phyloP scores from a whole-genome alignment of 139 green algal species.

The Ettlia oleoabundans region DNA sequence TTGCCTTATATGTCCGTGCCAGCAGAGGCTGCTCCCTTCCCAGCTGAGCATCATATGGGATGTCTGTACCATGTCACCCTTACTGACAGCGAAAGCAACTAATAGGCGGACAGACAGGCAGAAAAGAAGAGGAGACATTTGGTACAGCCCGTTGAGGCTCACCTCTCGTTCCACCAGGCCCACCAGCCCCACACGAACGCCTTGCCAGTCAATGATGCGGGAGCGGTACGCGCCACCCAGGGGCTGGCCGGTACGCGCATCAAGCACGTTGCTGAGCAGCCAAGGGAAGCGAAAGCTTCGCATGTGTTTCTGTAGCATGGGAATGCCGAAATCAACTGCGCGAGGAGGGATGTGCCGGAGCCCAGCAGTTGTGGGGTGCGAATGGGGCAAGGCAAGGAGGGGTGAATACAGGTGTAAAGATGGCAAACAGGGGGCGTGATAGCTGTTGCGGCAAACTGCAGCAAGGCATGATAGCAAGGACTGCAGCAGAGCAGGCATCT shows the following conservation, averaged over 20 bases:
- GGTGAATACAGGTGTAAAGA: neutral
- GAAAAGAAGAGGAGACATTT: too few relatives aligned
- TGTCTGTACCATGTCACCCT: too few relatives aligned
- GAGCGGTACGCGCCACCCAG: constrained; percentile 42
- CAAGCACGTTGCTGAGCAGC: constrained; percentile 82
- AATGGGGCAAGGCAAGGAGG: neutral
- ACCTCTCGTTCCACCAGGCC: constrained; percentile 81
- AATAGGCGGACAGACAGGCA: too few relatives aligned
- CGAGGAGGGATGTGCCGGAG: neutral
- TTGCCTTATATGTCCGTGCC: too few relatives aligned
- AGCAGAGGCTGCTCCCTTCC: too few relatives aligned
- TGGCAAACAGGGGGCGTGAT: too few relatives aligned
- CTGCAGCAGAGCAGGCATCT: too few relatives aligned
- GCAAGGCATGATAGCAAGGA: too few relatives aligned
- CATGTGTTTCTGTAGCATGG: constrained; percentile 61
- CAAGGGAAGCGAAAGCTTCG: constrained; percentile 75
- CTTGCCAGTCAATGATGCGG: constrained; percentile 43
- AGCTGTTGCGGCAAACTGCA: too few relatives aligned
- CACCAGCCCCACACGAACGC: constrained; percentile 68
- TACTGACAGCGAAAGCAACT: too few relatives aligned
- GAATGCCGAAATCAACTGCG: constrained; percentile 51
- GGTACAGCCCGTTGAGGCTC: constrained; percentile 22
- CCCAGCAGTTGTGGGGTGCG: neutral
- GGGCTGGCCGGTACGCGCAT: constrained; percentile 55
- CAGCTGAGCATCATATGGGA: too few relatives aligned